phyloP scores from a whole-genome alignment of 495 filamentous ascomycete genomes.

The Trypethelium eluteriae region DNA sequence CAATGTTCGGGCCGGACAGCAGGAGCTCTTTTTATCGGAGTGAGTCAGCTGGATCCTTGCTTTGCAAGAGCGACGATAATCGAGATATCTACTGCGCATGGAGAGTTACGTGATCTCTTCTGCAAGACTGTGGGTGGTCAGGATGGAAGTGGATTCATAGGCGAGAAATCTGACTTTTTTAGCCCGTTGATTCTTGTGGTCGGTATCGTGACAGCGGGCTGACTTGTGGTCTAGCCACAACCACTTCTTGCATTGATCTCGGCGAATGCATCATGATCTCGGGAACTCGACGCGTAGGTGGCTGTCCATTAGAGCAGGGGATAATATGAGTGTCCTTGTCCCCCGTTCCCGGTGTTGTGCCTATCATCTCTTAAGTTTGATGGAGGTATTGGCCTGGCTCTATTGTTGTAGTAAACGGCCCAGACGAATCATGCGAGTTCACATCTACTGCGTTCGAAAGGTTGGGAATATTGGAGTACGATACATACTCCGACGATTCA shows the following conservation, averaged over 20 bases:
- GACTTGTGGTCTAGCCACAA: conserved; percentile 20
- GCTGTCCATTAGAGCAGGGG: conserved; percentile 54
- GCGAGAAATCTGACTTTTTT: neutral
- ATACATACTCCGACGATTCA: too few relatives aligned
- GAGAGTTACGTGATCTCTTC: conserved; percentile 45
- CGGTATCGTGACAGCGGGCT: conserved; percentile 40
- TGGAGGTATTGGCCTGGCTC: conserved; percentile 33
- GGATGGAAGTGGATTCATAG: neutral
- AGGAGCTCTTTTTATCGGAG: conserved; percentile 46
- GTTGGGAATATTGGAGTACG: neutral
- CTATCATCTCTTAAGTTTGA: conserved; percentile 44
- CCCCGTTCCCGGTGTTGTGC: conserved; percentile 46
- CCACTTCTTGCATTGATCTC: conserved; percentile 15
- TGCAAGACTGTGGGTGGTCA: conserved; percentile 26
- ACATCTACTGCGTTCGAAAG: neutral
- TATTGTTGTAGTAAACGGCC: neutral
- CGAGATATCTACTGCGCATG: conserved; percentile 47
- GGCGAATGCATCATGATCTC: conserved; percentile 47
- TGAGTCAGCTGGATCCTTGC: conserved; percentile 42
- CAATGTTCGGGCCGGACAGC: conserved; percentile 11
- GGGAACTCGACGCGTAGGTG: conserved; percentile 48
- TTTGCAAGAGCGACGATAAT: conserved; percentile 38
- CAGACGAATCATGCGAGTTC: neutral
- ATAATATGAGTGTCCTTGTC: conserved; percentile 49
- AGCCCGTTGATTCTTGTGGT: conserved; percentile 39